phyloP scores from a whole-genome alignment of 805 yeast species.

The Wickerhamiella lipophila region DNA sequence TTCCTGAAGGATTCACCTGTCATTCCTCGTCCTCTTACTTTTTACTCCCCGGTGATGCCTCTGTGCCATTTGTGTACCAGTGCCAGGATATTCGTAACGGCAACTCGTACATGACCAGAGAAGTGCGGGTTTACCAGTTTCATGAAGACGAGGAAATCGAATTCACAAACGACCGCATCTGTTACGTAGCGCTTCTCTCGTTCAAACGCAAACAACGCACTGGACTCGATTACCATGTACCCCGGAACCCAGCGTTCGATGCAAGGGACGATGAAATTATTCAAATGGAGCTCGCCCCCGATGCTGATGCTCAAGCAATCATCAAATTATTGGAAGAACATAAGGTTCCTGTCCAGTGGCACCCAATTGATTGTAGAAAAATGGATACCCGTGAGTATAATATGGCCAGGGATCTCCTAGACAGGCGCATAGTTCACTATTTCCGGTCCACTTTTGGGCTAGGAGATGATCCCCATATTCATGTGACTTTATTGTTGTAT shows the following conservation, averaged over 20 bases:
- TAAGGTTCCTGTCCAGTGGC: conserved; percentile 17
- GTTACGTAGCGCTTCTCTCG: conserved; percentile 17
- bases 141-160: conserved; percentile 16
- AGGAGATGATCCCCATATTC: conserved; percentile 19
- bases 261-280: conserved; percentile 14
- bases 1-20: conserved; percentile 16
- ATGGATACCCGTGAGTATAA: conserved; percentile 22
- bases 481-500: conserved; percentile 25
- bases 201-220: conserved; percentile 15
- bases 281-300: conserved; percentile 22
- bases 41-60: conserved; percentile 22
- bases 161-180: conserved; percentile 15
- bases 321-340: not conserved
- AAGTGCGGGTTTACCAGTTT: conserved; percentile 23
- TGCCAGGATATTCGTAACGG: conserved; percentile 24
- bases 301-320: conserved; percentile 17
- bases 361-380: conserved; percentile 25
- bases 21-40: conserved; percentile 24
- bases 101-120: conserved; percentile 20
- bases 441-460: conserved; percentile 20
- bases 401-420: conserved; percentile 12
- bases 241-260: conserved; percentile 12
- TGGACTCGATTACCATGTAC: conserved; percentile 16
- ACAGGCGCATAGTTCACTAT: conserved; percentile 23
- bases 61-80: conserved; percentile 24